Evolutionary conservation across 306 rosid genomes (phyloP), one percentile per base, ranked within the genome.

Genomic region (Carpinus fangiana): DNA sequence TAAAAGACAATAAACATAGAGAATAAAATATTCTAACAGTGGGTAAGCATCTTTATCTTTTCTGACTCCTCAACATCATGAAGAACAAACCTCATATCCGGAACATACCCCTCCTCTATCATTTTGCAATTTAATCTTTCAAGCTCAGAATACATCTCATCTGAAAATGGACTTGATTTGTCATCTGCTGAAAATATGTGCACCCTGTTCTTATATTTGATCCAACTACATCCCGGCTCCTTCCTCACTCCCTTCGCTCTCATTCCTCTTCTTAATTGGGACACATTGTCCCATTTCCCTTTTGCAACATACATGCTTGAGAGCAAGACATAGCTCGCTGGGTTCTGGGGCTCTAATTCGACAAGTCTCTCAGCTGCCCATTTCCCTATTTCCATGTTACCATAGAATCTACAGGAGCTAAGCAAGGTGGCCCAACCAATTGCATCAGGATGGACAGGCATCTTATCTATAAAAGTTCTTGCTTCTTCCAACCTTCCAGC

Each of bases 141-240:
- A 76, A 94, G 89, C 85, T 89, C 86, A 50, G 86, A 87, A 77
- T 87, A 90, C 81, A 94, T 94, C 86, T 87, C 92, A 88, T 87
- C 91, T 36, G 90, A 84, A 86, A 81, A 90, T 74, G 94, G 94
- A 79, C 78, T 89, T 69, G 93, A 92, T 69, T 73, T 76, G 76
- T 94, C 94, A 82, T 92, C 96, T 34, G 98, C 96, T 13, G 97
- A 89, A 83, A 94, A 94, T 78, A 94, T 82, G 69, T 92, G 84
- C 73, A 94, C 93, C 82, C 14, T 80, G 70, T 88, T 91, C 80
- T 92, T 92, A 86, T 89, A 89, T 84, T 94, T 94, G 73, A 92
- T 92, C 98, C 98, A 94, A 83, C 97, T 94, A 81, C 91, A 92
- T 76, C 98, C 97, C 0, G 93, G 98, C 76, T 94, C 97, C 86